Conservation (phyloP, 2,329 filamentous ascomycete species). For the Fusarium praegraminearum region DNA sequence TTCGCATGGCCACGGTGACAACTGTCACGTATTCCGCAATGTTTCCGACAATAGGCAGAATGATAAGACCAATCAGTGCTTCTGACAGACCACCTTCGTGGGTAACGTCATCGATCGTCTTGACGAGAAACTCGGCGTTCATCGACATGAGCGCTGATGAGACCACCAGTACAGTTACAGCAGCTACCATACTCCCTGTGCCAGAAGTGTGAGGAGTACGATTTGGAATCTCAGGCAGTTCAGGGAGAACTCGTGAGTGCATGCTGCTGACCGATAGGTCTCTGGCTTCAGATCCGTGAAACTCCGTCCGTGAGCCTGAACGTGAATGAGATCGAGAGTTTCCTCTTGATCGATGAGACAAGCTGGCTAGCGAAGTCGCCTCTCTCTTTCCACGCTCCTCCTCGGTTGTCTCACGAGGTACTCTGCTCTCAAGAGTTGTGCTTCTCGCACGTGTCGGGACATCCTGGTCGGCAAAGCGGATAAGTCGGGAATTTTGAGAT, state of each 20-base stretch:
- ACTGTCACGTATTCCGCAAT: constrained; percentile 73
- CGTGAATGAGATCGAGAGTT: constrained; percentile 44
- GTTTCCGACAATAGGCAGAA: constrained; percentile 72
- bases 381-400: constrained; percentile 24
- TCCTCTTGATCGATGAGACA: constrained; percentile 40
- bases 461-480: constrained; percentile 50
- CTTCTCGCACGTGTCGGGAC: constrained; percentile 26
- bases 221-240: not conserved
- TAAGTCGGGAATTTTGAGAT: constrained; percentile 42
- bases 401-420: constrained; percentile 7
- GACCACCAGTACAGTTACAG: constrained; percentile 63
- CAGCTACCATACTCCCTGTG: constrained; percentile 50
- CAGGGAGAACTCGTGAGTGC: constrained; percentile 18
- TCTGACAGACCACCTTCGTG: constrained; percentile 63
- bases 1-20: constrained; percentile 68
- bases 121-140: constrained; percentile 72
- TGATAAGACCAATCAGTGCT: constrained; percentile 70
- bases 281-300: constrained; percentile 34
- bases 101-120: constrained; percentile 68
- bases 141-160: constrained; percentile 68
- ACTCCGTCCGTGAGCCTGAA: constrained; percentile 42
- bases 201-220: constrained; percentile 8
- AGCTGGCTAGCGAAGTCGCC: constrained; percentile 15
- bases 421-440: constrained; percentile 30
- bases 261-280: constrained; percentile 39